Conservation (phyloP, 176 grass and related monocot species). For the Neostapfia colusana region DNA sequence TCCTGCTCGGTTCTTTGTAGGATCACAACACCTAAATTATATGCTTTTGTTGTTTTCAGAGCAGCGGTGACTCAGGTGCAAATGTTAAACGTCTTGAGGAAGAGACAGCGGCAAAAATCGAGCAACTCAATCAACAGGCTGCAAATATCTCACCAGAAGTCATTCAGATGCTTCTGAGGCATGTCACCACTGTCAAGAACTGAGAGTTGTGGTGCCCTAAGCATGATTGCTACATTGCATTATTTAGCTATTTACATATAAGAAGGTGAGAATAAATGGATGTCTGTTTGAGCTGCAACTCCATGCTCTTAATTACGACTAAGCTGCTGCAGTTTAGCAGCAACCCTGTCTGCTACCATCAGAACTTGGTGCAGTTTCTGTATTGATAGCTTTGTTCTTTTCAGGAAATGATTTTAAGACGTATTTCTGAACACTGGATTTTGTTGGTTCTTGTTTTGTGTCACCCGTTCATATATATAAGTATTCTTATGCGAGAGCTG, state of each 20-base stretch:
- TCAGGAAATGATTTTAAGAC: not conserved
- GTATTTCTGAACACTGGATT: not conserved
- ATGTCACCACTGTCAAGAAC: conserved; percentile 84
- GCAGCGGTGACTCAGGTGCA: conserved; percentile 69
- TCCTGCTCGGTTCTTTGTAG: not conserved
- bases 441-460: not conserved
- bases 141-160: conserved; percentile 61
- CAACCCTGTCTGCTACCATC: conserved; percentile 9
- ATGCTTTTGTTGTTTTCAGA: conserved; percentile 47
- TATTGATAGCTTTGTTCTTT: not conserved
- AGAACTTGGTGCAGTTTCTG: not conserved
- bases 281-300: conserved; percentile 40
- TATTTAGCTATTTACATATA: conserved; percentile 29
- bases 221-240: conserved; percentile 23
- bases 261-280: conserved; percentile 36
- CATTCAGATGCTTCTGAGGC: conserved; percentile 79
- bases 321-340: conserved; percentile 24
- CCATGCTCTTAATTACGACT: conserved; percentile 24
- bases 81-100: conserved; percentile 81
- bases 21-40: not conserved
- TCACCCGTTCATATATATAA: not conserved
- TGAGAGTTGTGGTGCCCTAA: conserved; percentile 8
- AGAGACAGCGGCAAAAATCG: conserved; percentile 68
- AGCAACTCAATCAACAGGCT: conserved; percentile 56
- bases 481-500: not conserved